Evolutionary conservation across 1,284 basidiomycete species (phyloP).

Genomic region (Irpex rosettiformis): DNA sequence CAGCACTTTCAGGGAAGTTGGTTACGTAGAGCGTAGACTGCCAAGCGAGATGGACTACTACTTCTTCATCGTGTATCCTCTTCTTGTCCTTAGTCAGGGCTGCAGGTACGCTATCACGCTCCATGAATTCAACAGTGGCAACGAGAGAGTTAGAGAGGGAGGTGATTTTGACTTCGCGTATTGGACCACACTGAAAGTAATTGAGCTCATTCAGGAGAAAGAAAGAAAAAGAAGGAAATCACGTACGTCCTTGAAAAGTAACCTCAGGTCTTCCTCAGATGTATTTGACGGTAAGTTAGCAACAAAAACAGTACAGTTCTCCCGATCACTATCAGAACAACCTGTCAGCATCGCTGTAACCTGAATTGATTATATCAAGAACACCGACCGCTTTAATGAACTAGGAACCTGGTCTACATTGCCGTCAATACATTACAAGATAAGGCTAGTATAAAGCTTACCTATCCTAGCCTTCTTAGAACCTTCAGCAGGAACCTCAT

Average conservation of each 20-base stretch:
- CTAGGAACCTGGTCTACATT: constrained; percentile 40
- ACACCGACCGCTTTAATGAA: constrained; percentile 69
- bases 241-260: constrained; percentile 84
- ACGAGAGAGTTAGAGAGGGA: constrained; percentile 53
- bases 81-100: constrained; percentile 95
- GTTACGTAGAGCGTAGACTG: constrained; percentile 94
- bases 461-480: constrained; percentile 62
- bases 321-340: constrained; percentile 87
- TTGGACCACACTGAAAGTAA: constrained; percentile 66
- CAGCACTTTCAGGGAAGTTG: constrained; percentile 88
- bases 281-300: constrained; percentile 61
- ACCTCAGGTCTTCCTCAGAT: constrained; percentile 62
- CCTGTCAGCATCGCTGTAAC: too few species aligned
- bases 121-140: constrained; percentile 79
- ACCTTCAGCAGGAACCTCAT: constrained; percentile 35
- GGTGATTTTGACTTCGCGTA: constrained; percentile 79
- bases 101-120: constrained; percentile 72
- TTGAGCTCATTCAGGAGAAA: neutral
- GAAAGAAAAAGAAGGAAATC: too few species aligned
- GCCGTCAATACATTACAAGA: constrained; percentile 9
- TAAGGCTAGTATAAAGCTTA: too few species aligned
- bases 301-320: constrained; percentile 91
- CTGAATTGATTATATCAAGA: too few species aligned
- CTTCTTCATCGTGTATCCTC: constrained; percentile 66
- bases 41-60: constrained; percentile 88